Evolutionary conservation across 2,329 filamentous ascomycete genomes (phyloP), one percentile per base, ranked within the genome.

Genomic region (Rutstroemia sp.): DNA sequence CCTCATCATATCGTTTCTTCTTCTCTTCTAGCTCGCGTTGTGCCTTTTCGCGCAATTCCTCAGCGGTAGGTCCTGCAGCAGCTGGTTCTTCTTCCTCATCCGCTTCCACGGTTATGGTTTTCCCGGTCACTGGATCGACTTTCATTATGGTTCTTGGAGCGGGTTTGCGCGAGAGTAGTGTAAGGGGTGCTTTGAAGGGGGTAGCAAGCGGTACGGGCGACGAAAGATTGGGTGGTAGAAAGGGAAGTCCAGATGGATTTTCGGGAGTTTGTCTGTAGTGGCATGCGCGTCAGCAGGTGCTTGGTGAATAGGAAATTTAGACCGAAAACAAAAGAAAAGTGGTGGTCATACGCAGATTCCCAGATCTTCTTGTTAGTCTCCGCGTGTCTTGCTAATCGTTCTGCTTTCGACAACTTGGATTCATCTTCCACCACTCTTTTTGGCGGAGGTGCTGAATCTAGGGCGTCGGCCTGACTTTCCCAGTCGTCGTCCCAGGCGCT

Each of bases 401-500:
- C 87, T 4, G 88, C 83, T 68, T 88, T 91, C 62, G 82, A 85
- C 58, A 90, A 52, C 39, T 67, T 70, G n/a, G 63, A 59, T 44
- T 62, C 59, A 44, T 66, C 62, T 52, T 65, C 59, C 8, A 52
- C 53, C 39, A 58, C 63, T 46, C 56, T 25, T 23, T 54, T 41
- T 38, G 61, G 61, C 42, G 63, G 54, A 25, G 52, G 54, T 42
- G 52, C 57, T 21, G 50, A 39, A 18, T 74, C 69, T 44, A 71
- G 70, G 57, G 70, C 78, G 70, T 95, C 90, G 57, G 88, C 90
- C 68, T 87, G 80, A 5, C 76, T 74, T 70, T 92, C 89, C 91
- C 92, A 97, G 67, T 96, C 89, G 65, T 95, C 86, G 62, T 76
- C 90, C 92, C 92, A 96, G 19, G 90, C 92, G 70, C 91, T 83